Percentiles rank a stretch among this genome's conserved stretches.
Evolutionary conservation across 2,329 filamentous ascomycete species (phyloP).

Genomic region (Chaetomiaceae sp.): DNA sequence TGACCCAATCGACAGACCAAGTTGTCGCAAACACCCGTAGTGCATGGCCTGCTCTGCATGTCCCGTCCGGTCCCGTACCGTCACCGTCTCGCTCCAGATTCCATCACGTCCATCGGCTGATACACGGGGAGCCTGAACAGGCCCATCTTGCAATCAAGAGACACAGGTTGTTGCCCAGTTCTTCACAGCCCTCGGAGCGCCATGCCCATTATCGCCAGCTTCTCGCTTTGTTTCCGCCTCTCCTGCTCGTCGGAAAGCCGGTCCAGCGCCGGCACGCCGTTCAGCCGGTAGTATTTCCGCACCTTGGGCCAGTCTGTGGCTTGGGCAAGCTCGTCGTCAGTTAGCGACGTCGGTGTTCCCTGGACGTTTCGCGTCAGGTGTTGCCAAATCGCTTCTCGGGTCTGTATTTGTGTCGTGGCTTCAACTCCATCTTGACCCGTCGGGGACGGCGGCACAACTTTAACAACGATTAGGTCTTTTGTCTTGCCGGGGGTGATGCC

Average conservation of each 20-base stretch:
- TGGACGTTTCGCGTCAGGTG: constrained; percentile 61
- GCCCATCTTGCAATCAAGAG: too few species aligned
- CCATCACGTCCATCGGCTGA: too few species aligned
- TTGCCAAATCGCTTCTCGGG: constrained; percentile 44
- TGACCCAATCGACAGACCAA: too few species aligned
- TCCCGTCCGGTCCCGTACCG: too few species aligned
- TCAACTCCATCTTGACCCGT: neutral
- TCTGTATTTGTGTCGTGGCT: constrained; percentile 31
- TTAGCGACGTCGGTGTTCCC: constrained; percentile 54
- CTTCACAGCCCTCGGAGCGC: constrained; percentile 62
- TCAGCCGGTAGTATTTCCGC: constrained; percentile 82
- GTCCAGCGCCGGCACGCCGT: constrained; percentile 50
- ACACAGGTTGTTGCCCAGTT: neutral
- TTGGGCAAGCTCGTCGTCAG: constrained; percentile 56
- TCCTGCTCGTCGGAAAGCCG: constrained; percentile 39
- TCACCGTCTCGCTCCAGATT: too few species aligned
- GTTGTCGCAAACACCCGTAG: too few species aligned
- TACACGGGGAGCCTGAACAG: too few species aligned
- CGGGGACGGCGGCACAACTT: constrained; percentile 53
- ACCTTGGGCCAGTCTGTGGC: constrained; percentile 65
- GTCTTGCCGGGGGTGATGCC: constrained; percentile 66
- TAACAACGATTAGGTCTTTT: constrained; percentile 71
- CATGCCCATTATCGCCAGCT: constrained; percentile 69
- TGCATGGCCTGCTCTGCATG: too few species aligned
- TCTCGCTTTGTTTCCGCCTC: constrained; percentile 57